Evolutionary conservation across 2,329 filamentous ascomycete species (phyloP), one percentile per base, ranked within the genome.

Genomic region (Trichothecium roseum): DNA sequence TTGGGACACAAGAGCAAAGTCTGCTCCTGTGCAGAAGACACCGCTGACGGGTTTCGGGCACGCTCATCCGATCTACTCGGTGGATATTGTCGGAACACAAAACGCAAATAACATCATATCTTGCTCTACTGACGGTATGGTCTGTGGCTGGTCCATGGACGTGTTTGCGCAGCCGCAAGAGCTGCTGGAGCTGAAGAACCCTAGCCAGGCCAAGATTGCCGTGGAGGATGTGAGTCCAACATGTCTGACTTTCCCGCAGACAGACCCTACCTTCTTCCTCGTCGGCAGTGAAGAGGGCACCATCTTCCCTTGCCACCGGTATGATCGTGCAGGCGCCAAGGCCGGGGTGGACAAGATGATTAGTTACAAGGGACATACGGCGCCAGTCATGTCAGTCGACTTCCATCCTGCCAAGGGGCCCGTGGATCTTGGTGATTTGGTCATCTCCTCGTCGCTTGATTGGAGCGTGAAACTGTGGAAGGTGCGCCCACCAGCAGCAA

Each of bases 61-160:
- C 57, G 94, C 91, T 7, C 91, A 98, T 53, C 91, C 91, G 1
- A 84, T 98, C 43, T 98, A 98, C 64, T 87, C 83, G 28, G 78
- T 98, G 38, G 84, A 91, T 42, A 93, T 98, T 37, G 86, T 98
- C 34, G 91, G 91, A 44, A 98, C 93, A 1, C 91, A 96, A 54
- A 98, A 98, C 56, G 91, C 91, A 40, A 94, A 95, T 64, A 98
- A 96, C 58, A 94, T 98, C 54, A 84, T 98, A 48, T 95, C 88
- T 24, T 89, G 86, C 55, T 95, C 87, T 2, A 98, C 91, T 1
- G 91, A 98, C 53, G 91, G 91, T 37, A 86, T 94, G 8, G 86
- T 96, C 29, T 98, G 91, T 57, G 85, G 88, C 32, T 98, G 91
- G 91, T 88, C 84, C 37, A 86, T 95, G 44, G 93, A 98, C 57